Evolutionary conservation across 1,284 basidiomycete genomes (phyloP).

Genomic region (Puccinia novopanici): DNA sequence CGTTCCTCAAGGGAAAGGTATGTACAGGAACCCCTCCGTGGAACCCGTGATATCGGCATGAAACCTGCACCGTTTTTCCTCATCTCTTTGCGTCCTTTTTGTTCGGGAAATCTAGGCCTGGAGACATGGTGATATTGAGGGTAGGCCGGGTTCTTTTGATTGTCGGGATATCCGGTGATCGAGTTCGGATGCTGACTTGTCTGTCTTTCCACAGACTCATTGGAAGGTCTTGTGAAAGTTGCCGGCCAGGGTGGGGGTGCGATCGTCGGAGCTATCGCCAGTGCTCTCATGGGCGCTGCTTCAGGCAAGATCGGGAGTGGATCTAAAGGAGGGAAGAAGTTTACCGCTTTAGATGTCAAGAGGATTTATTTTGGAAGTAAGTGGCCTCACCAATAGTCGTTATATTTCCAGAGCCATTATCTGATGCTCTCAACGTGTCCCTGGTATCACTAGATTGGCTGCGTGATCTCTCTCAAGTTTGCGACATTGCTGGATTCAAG

Average conservation of each 20-base stretch:
- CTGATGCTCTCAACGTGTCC: background rate
- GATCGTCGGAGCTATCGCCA: constrained; percentile 44
- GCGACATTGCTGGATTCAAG: constrained; percentile 48
- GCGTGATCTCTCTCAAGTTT: constrained; percentile 50
- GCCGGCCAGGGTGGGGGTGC: constrained; percentile 42
- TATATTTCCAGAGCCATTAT: background rate
- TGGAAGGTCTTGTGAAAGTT: constrained; percentile 46
- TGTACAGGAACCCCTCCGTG: background rate
- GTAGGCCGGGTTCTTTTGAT: background rate
- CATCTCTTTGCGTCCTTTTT: background rate
- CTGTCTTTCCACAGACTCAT: constrained; percentile 19
- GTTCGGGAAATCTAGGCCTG: constrained; percentile 26
- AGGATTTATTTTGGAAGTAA: constrained; percentile 58
- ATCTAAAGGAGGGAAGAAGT: constrained; percentile 55
- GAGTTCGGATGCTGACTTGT: background rate
- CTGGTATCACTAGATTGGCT: constrained; percentile 41
- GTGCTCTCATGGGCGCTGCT: constrained; percentile 38
- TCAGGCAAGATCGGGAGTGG: constrained; percentile 22
- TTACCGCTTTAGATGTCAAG: constrained; percentile 57
- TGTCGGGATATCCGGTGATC: background rate
- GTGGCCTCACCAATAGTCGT: constrained; percentile 52
- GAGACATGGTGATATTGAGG: constrained; percentile 49
- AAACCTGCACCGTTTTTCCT: background rate
- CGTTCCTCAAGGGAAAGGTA: constrained; percentile 48
- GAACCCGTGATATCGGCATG: background rate